These are phyloP conservation scores for Pulveroboletus sp. DNA, from an alignment of 768 basidiomycete genomes.

Conservation along the genomic window DNA sequence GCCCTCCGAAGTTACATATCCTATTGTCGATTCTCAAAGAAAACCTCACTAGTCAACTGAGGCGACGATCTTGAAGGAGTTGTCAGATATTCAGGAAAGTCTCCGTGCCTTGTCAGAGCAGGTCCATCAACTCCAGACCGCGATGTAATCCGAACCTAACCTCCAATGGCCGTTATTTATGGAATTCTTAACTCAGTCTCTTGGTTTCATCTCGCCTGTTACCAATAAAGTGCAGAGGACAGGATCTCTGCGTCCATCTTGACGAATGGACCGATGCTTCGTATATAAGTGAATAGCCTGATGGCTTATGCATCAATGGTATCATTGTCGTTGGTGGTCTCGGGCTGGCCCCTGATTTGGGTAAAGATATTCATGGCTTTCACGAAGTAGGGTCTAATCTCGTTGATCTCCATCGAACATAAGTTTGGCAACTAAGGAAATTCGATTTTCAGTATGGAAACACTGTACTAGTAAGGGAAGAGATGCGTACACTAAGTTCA, in stretches of 20 bases:
- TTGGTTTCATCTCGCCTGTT: neutral
- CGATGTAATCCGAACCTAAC: constrained; percentile 2
- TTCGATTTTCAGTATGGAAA: neutral
- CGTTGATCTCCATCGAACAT: constrained; percentile 90
- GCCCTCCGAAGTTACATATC: constrained; percentile 20
- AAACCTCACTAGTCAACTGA: constrained; percentile 60
- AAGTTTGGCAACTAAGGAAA: constrained; percentile 68
- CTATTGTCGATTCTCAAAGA: constrained; percentile 4
- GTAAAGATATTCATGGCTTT: constrained; percentile 73
- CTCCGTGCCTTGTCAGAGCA: constrained; percentile 35
- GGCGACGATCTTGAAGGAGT: constrained; percentile 58
- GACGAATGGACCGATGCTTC: neutral
- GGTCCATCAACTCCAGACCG: constrained; percentile 27
- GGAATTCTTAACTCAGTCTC: neutral
- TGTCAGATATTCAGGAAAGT: constrained; percentile 47
- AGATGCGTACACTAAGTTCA: constrained; percentile 67
- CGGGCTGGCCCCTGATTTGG: constrained; percentile 40
- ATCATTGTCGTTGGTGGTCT: constrained; percentile 1
- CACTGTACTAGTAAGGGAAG: neutral
- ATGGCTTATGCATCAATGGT: constrained; percentile 1
- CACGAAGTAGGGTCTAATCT: constrained; percentile 85
- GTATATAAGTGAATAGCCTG: neutral
- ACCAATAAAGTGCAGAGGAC: neutral
- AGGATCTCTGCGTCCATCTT: neutral
- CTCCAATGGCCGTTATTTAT: neutral